Conservation (phyloP, 2,329 filamentous ascomycete genomes). For the Albophoma yamanashiensis region DNA sequence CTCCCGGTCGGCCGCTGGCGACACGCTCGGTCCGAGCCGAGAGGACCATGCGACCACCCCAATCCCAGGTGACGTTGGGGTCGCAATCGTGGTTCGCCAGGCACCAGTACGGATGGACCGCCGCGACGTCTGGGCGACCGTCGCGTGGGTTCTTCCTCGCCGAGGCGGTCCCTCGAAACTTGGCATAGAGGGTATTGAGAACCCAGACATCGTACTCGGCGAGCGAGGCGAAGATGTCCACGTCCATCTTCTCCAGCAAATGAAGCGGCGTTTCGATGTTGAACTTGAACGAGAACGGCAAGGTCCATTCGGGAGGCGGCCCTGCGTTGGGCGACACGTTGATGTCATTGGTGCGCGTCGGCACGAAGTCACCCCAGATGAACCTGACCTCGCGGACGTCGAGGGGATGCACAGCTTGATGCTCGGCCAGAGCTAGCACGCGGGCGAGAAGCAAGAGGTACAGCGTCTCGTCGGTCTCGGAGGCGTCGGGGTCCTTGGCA, state of each 20-base stretch:
- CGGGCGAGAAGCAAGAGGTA: constrained; percentile 54
- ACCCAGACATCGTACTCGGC: constrained; percentile 65
- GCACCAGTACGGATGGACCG: constrained; percentile 93
- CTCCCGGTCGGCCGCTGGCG: constrained; percentile 37
- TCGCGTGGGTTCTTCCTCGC: constrained; percentile 68
- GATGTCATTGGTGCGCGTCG: constrained; percentile 40
- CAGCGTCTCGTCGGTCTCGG: constrained; percentile 48
- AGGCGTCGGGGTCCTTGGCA: constrained; percentile 50
- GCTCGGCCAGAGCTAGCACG: constrained; percentile 50
- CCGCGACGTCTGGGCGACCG: constrained; percentile 80
- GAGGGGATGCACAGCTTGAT: constrained; percentile 51
- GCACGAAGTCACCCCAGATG: constrained; percentile 59
- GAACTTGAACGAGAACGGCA: constrained; percentile 69
- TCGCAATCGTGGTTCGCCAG: constrained; percentile 94
- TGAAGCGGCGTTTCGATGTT: constrained; percentile 68
- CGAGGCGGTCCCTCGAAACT: constrained; percentile 87
- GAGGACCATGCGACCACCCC: constrained; percentile 69
- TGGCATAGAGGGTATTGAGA: constrained; percentile 83
- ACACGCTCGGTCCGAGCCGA: constrained; percentile 50
- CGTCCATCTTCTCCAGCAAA: constrained; percentile 73
- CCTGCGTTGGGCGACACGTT: constrained; percentile 41
- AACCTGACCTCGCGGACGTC: constrained; percentile 55
- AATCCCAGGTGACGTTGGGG: constrained; percentile 91
- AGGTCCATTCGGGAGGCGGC: constrained; percentile 51
- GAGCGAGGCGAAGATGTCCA: constrained; percentile 58